These are phyloP conservation scores for Epithele typhae DNA, from an alignment of 768 basidiomycete species.

Conservation along the genomic window DNA sequence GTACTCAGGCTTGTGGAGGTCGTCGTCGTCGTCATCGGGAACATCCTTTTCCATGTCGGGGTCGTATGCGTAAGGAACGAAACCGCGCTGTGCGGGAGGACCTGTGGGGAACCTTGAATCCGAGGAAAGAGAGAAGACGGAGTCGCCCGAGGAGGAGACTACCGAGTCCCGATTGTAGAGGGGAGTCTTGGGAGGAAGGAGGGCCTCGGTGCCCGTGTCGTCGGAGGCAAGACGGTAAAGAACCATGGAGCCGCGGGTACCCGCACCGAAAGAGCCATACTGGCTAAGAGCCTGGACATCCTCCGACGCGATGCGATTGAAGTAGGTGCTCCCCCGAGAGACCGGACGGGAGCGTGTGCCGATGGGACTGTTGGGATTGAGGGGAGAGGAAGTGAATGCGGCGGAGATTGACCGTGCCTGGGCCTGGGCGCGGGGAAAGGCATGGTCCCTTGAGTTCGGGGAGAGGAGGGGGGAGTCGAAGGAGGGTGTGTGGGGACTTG, in stretches of 20 bases:
- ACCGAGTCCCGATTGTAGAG: constrained; percentile 36
- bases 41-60: constrained; percentile 50
- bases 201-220: constrained; percentile 29
- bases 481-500: constrained; percentile 22
- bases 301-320: constrained; percentile 42
- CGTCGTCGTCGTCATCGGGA: constrained; percentile 70
- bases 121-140: constrained; percentile 41
- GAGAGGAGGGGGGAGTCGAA: constrained; percentile 29
- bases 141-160: constrained; percentile 50
- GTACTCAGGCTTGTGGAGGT: constrained; percentile 58
- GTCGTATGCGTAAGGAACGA: constrained; percentile 71
- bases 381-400: constrained; percentile 47
- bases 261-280: constrained; percentile 22
- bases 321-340: constrained; percentile 36
- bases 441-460: constrained; percentile 9
- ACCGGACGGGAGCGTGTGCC: constrained; percentile 34
- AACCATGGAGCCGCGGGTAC: constrained; percentile 55
- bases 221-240: constrained; percentile 55
- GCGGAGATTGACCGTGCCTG: constrained; percentile 25
- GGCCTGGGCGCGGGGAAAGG: constrained; percentile 11
- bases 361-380: constrained; percentile 40
- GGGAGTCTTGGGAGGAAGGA: constrained; percentile 29
- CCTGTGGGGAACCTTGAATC: constrained; percentile 66
- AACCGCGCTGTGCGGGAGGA: constrained; percentile 23
- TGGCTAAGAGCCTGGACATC: constrained; percentile 39